Base-by-base conservation (phyloP, 2,329 filamentous ascomycete genomes). In the Esteya vermicola region DNA sequence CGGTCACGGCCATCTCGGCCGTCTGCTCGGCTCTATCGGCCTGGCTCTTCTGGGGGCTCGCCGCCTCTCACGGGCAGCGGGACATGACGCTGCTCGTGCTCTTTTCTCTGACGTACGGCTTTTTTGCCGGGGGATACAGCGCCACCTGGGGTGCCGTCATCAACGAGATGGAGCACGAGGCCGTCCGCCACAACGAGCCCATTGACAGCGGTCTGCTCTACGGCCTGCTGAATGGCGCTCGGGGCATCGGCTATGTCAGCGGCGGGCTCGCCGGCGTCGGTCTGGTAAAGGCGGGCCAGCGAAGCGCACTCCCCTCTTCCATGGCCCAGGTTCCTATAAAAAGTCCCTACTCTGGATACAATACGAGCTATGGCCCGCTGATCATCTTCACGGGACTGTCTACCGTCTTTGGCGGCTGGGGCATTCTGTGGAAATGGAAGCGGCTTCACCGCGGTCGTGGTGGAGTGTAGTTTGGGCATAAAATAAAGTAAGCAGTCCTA, bases 111-210 rank as follows among this genome's bases (percentile, higher is more conserved):
- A 33, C 31, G 14, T 42, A 38, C 35, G 40, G 40, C 30, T 42
- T 38, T 36, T 42, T 41, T 16, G 18, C 28, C 18, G 33, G 40
- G 18, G 40, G 40, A 9, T 41, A 41, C 22, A 41, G 40, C 25
- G 34, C 40, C 13, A 41, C 30, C 16, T 41, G 40, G 40, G 34
- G 34, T 9, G 40, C 13, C 22, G 33, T 41, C 16, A 19, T 41
- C 6, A 28, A 32, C 5, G 22, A 41, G 22, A 27, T 41, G 18
- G 40, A 41, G 22, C 40, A 19, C 34, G 40, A 41, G 30, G 21
- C 40, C 9, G 34, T 35, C 12, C 21, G 23, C 22, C 28, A 30
- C 16, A 41, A 42, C 31, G 40, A 38, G 36, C 18, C 40, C 14
- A 13, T 42, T 12, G 40, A 42, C 20, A 16, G 23, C 12, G 40